These are phyloP conservation scores for Cymbidium sinense DNA, from an alignment of 106 monocot genomes.

Conservation along the genomic window DNA sequence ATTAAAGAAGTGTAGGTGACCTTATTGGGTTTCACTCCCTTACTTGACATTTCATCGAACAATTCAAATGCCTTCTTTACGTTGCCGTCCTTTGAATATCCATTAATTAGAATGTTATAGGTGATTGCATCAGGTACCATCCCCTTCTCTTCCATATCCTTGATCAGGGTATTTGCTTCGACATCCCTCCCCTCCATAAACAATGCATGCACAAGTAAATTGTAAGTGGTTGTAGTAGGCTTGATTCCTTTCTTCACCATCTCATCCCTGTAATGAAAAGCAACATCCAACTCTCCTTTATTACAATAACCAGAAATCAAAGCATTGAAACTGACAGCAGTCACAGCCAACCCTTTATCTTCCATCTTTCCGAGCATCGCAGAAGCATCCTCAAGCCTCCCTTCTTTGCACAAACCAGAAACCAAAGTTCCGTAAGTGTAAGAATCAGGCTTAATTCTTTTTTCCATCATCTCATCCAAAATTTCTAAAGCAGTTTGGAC, in stretches of 20 bases:
- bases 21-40: conserved; percentile 39
- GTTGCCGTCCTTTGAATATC: conserved; percentile 55
- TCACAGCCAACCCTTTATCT: conserved; percentile 20
- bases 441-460: conserved; percentile 45
- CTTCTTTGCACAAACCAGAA: conserved; percentile 47
- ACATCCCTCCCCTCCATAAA: conserved; percentile 54
- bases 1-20: conserved; percentile 80
- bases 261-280: conserved; percentile 43
- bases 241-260: conserved; percentile 53
- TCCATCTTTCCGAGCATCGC: conserved; percentile 55
- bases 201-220: conserved; percentile 55
- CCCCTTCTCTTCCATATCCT: conserved; percentile 53
- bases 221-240: conserved; percentile 47
- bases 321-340: conserved; percentile 45
- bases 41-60: conserved; percentile 53
- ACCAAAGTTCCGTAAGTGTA: conserved; percentile 66
- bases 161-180: conserved; percentile 38
- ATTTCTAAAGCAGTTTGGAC: conserved; percentile 41
- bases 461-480: conserved; percentile 37
- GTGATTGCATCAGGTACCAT: conserved; percentile 53
- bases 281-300: conserved; percentile 37
- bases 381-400: conserved; percentile 52
- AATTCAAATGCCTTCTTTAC: conserved; percentile 53
- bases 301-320: conserved; percentile 67
- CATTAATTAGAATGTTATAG: conserved; percentile 82